phyloP scores from a whole-genome alignment of 768 basidiomycete genomes.

The Lactarius trivialis region DNA sequence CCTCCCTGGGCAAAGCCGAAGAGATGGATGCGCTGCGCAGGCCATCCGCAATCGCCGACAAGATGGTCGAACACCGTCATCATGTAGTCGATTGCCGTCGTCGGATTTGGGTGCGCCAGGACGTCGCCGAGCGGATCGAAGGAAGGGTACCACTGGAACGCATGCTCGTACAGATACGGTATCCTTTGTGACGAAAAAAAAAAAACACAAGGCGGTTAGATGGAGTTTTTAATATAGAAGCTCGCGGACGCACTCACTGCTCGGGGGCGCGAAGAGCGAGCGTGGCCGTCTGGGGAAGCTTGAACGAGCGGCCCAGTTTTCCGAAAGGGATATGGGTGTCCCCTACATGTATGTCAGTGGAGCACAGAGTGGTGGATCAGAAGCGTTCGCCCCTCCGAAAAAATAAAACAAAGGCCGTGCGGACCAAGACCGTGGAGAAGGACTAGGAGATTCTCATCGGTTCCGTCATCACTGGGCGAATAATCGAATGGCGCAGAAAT shows the following conservation, averaged over 20 bases:
- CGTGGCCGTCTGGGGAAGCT: conserved; percentile 84
- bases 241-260: conserved; percentile 52
- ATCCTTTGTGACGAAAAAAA: conserved; percentile 39
- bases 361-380: background rate
- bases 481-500: conserved; percentile 61
- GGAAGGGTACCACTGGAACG: conserved; percentile 82
- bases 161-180: conserved; percentile 70
- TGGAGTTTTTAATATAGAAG: background rate
- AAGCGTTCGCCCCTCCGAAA: background rate
- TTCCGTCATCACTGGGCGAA: conserved; percentile 69
- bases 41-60: conserved; percentile 56
- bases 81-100: conserved; percentile 54
- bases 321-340: conserved; percentile 76
- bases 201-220: background rate
- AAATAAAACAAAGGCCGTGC: conserved; percentile 22
- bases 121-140: conserved; percentile 76
- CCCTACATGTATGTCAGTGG: conserved; percentile 39
- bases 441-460: conserved; percentile 79
- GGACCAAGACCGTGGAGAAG: conserved; percentile 82
- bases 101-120: conserved; percentile 66
- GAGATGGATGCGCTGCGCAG: conserved; percentile 62
- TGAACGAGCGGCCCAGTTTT: conserved; percentile 63
- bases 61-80: conserved; percentile 50
- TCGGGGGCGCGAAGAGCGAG: conserved; percentile 77
- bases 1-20: conserved; percentile 91